Evolutionary conservation across 2,329 filamentous ascomycete species (phyloP), one percentile per base, ranked within the genome.

Genomic region (Colletotrichum melonis): DNA sequence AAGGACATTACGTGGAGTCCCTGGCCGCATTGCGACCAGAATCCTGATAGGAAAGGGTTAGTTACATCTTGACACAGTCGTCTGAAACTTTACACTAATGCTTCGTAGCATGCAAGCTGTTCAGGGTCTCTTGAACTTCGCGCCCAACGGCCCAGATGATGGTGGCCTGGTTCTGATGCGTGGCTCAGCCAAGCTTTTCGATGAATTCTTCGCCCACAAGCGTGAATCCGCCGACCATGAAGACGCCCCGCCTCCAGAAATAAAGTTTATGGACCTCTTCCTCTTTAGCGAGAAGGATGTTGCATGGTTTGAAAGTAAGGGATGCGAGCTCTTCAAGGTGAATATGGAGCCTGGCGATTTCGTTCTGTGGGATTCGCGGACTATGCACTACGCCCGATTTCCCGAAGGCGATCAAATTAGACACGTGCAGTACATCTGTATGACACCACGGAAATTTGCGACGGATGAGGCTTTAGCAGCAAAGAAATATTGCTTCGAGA

Each of bases 1-100:
- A 84, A 81, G 49, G 81, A 84, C 63, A 72, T 84, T 7, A 78
- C 71, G 3, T 84, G 79, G 80, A 79, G 75, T 26, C 83, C 84
- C 2, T 87, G 85, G 85, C 85, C 84, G 6, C 85, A 87, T 69
- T 80, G 81, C 56, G 85, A 87, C 75, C 84, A 86, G 74, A 82
- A 80, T 35, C 84, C 81, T 0, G 73, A 81, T 5, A 78, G 82
- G 3, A 84, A 84, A 72, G 85, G 83, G 68, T 82, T 80, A 67
- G 75, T 69, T 6, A 4, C 12, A 26, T 26, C 26, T 19, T 22
- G 9, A 12, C 4, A 22, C 5, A 14, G 9, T 12, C 1, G 4
- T 11, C 3, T 2, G 14, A 7, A 2, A 5, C 12, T 2, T 8
- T 12, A 12, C 6, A 7, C 64, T 74, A 8, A 62, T 14, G 0